Base-by-base conservation (phyloP, 2,329 filamentous ascomycete species). In the Aspergillus tanneri region DNA sequence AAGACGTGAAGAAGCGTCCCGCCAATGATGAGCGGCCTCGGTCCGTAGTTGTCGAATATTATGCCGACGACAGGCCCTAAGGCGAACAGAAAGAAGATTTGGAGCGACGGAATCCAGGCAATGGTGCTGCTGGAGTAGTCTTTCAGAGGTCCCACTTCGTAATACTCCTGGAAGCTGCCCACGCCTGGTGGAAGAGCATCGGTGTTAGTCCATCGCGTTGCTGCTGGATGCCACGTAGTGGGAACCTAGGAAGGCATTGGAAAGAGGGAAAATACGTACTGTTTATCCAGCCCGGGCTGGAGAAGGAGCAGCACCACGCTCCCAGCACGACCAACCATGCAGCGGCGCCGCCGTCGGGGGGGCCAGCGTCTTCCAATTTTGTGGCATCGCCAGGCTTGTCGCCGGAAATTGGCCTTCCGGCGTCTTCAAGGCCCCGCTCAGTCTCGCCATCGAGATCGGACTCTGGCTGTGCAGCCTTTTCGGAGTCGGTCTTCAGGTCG, bases 41-140 rank as follows among this genome's bases (percentile, higher is more conserved):
- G 82, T 0, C 85, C 84, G 50, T 81, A 79, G 45, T 73, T 78
- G 57, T 87, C 84, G 55, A 77, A 85, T 0, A 83, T 38, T 46
- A 79, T 80, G 2, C 84, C 85, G 10, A 81, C 74, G 3, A 86
- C 57, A 0, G 81, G 80, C 0, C 46, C 48, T 42, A 50, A 32
- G 34, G 22, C 46, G 28, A 54, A 32, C 51, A 56, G 44, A 28
- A 56, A 47, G 41, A 52, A 54, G 11, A 50, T 28, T 34, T 54
- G 43, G 1, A 52, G 22, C 0, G 51, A 56, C 0, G 48, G 43
- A 22, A 54, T 56, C 53, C 53, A 56, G 3, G 51, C 32, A 21
- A 54, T 41, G 2, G 46, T 47, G 28, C 43, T 50, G 5, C 45
- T 36, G 1, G 53, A 54, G 18, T 56, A 52, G 3, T 36, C 5